Evolutionary conservation across 257 asterid species (phyloP), one percentile per base, ranked within the genome.

Genomic region (Scutellaria galericulata): DNA sequence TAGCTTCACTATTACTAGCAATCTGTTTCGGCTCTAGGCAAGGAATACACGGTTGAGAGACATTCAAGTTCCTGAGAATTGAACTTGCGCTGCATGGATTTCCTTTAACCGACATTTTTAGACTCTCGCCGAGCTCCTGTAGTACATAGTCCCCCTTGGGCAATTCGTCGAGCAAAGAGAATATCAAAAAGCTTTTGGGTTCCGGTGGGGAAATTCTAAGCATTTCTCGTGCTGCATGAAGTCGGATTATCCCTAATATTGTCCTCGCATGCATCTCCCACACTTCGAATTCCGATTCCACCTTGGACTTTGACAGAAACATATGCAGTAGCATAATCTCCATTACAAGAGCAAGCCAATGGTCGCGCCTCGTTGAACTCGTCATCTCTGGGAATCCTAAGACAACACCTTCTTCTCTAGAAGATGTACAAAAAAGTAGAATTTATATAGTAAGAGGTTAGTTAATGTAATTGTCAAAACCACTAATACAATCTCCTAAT

Each of bases 171-270:
- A 87, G 80, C 82, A 93, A 77, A 0, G 87, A 79, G 44, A 93
- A 89, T 13, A 91, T 91, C 46, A 91, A 39, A 58, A 91, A 93
- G 74, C 83, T 84, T 35, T 84, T 79, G 11, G 97, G 96, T 7
- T 74, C 72, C 0, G 98, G 98, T 12, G 98, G 98, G 0, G 96
- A 81, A 61, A 93, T 89, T 57, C 96, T 84, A 14, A 91, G 96
- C 96, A 93, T 84, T 66, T 93, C 98, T 76, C 98, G 78, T n/a
- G 96, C 95, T 13, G 97, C 96, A 61, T 93, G 98, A 73, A 91
- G 97, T 72, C 97, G 84, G 63, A 89, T 74, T 67, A 88, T 88
- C 55, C 98, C 98, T 74, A 91, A 51, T 64, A 91, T 81, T 4
- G 90, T 84, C 78, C 96, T 88, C 1, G 96, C 86, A 6, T 93